phyloP scores from a whole-genome alignment of 202 grass and related monocot genomes.

The Setaria viridis region DNA sequence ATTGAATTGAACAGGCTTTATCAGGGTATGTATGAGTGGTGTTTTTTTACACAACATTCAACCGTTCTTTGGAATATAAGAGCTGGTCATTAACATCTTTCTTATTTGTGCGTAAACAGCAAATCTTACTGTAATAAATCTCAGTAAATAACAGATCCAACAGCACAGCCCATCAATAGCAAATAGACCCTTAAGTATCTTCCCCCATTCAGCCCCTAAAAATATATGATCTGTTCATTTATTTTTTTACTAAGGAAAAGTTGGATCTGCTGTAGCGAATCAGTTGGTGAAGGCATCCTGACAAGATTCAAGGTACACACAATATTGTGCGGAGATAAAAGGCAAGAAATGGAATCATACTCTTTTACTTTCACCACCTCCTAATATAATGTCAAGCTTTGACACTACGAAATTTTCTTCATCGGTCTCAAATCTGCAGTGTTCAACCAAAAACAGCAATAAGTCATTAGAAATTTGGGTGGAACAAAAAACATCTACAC shows the following conservation, averaged over 20 bases:
- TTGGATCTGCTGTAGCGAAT: conserved; percentile 16
- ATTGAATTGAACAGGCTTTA: conserved; percentile 8
- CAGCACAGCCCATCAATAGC: not conserved
- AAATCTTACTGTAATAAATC: conserved; percentile 11
- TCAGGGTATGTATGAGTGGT: conserved; percentile 14
- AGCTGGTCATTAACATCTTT: not conserved
- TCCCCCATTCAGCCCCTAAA: not conserved
- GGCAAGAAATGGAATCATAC: conserved; percentile 53
- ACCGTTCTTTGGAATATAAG: conserved; percentile 18
- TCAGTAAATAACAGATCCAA: conserved; percentile 35
- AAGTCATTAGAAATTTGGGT: conserved; percentile 26
- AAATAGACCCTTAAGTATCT: conserved; percentile 14
- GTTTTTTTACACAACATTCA: conserved; percentile 2
- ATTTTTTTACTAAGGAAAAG: conserved; percentile 7
- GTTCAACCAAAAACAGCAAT: conserved; percentile 49
- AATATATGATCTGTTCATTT: not conserved
- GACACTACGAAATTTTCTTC: conserved; percentile 67
- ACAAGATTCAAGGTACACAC: conserved; percentile 27
- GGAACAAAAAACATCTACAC: conserved; percentile 31
- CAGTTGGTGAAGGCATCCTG: conserved; percentile 11
- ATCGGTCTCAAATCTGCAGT: conserved; percentile 66
- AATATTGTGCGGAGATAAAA: conserved; percentile 30
- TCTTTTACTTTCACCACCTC: conserved; percentile 77
- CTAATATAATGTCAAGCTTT: conserved; percentile 85
- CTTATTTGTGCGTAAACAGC: conserved; percentile 2